phyloP scores from a whole-genome alignment of 2,329 filamentous ascomycete genomes.

The Aspergillus quadricinctus region DNA sequence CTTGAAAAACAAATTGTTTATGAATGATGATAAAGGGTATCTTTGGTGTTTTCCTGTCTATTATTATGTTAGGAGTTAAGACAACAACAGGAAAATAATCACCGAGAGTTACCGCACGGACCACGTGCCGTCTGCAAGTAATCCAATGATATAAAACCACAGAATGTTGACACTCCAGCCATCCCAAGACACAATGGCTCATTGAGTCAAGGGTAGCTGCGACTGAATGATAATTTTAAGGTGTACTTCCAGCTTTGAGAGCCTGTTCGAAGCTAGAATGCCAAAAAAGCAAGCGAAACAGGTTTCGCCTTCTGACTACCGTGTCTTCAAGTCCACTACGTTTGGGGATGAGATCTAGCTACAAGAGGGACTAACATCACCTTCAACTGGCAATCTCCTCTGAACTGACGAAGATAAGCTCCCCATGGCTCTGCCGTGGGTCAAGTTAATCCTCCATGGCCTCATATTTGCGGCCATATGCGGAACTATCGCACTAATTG shows the following conservation, averaged over 20 bases:
- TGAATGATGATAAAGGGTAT: background rate
- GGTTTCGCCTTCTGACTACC: background rate
- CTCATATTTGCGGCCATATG: background rate
- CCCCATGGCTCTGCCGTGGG: background rate
- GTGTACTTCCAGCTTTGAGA: background rate
- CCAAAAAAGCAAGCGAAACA: background rate
- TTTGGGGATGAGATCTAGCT: background rate
- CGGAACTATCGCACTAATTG: slow-evolving; percentile 1
- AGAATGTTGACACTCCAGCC: background rate
- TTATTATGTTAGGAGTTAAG: slow-evolving; percentile 18
- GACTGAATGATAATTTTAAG: background rate
- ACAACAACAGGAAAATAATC: slow-evolving; percentile 21
- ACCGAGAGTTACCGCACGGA: slow-evolving; percentile 20
- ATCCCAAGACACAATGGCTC: background rate
- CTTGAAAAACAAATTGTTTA: background rate
- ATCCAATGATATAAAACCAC: background rate
- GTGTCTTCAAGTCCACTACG: background rate
- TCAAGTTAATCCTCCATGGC: background rate
- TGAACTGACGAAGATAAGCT: background rate
- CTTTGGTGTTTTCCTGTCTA: slow-evolving; percentile 4
- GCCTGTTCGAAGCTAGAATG: background rate
- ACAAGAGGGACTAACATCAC: background rate
- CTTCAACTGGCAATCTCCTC: background rate
- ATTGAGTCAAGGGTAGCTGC: background rate
- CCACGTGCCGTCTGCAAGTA: slow-evolving; percentile 14